A percentile compares a stretch with the other conserved stretches of the same genome.
phyloP scores from a whole-genome alignment of 2,329 filamentous ascomycete species.

The Colletotrichum higginsianum region DNA sequence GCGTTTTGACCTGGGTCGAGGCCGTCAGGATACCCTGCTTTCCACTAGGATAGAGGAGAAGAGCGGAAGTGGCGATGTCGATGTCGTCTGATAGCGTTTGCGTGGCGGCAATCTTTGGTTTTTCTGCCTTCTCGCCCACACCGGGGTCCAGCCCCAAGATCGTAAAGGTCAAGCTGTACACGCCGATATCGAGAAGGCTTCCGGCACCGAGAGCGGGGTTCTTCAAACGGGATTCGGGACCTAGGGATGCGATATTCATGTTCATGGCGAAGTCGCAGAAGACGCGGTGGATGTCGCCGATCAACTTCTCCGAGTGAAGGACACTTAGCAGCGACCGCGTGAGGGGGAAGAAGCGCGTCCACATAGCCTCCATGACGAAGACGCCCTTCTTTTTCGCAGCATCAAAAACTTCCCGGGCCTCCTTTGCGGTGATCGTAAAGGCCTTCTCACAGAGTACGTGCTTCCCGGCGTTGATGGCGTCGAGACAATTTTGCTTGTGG shows the following conservation, averaged over 20 bases:
- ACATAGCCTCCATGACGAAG: constrained; percentile 63
- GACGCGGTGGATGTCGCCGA: constrained; percentile 57
- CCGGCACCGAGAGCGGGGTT: constrained; percentile 59
- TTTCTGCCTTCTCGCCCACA: constrained; percentile 46
- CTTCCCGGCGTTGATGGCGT: constrained; percentile 60
- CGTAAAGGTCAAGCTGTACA: constrained; percentile 60
- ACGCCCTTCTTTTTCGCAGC: constrained; percentile 58
- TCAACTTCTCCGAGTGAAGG: constrained; percentile 55
- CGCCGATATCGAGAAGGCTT: constrained; percentile 59
- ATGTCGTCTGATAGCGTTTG: constrained; percentile 55
- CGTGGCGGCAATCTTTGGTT: constrained; percentile 53
- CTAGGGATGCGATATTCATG: constrained; percentile 52
- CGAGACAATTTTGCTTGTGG: constrained; percentile 60
- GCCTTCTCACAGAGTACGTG: constrained; percentile 63
- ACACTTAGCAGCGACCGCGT: constrained; percentile 52
- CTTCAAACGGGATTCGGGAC: constrained; percentile 52
- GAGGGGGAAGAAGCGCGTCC: constrained; percentile 60
- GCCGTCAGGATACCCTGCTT: constrained; percentile 60
- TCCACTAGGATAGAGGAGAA: constrained; percentile 57
- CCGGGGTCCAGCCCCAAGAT: constrained; percentile 52
- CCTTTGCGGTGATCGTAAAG: constrained; percentile 58
- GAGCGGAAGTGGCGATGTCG: constrained; percentile 54
- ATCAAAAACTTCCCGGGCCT: constrained; percentile 57
- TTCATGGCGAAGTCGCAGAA: constrained; percentile 58
- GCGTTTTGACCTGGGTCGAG: constrained; percentile 51